A percentile compares a stretch with the other conserved stretches of the same genome.
These are phyloP conservation scores for Gamarada debralockiae DNA, from an alignment of 495 filamentous ascomycete genomes.

Conservation along the genomic window DNA sequence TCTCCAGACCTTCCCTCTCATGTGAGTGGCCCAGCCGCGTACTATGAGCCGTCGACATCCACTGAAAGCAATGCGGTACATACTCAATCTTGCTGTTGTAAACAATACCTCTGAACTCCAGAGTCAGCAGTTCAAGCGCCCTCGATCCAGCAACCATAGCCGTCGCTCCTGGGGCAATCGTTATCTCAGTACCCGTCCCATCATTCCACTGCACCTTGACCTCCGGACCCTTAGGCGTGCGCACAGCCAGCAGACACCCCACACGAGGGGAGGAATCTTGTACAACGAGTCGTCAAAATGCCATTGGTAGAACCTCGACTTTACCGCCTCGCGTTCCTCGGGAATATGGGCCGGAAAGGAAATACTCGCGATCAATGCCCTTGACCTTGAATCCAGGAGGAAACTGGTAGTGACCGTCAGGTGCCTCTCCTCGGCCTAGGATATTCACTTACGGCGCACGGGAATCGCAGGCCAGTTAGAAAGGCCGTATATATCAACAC, in stretches of 20 bases:
- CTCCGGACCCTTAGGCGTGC: slow-evolving; percentile 29
- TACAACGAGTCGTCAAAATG: slow-evolving; percentile 30
- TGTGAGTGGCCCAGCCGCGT: slow-evolving; percentile 27
- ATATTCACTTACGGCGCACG: slow-evolving; percentile 27
- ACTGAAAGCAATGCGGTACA: slow-evolving; percentile 31
- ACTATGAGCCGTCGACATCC: slow-evolving; percentile 30
- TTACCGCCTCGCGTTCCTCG: slow-evolving; percentile 24
- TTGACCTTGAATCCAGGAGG: slow-evolving; percentile 30
- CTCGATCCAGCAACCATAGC: slow-evolving; percentile 28
- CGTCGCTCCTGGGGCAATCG: slow-evolving; percentile 26
- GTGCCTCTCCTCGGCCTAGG: slow-evolving; percentile 27
- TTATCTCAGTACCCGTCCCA: slow-evolving; percentile 28
- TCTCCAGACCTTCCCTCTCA: slow-evolving; percentile 28
- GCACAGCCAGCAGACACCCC: slow-evolving; percentile 29
- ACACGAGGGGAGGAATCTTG: slow-evolving; percentile 26
- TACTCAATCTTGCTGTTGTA: slow-evolving; percentile 30
- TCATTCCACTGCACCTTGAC: slow-evolving; percentile 30
- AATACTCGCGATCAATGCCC: slow-evolving; percentile 27
- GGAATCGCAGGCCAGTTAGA: slow-evolving; percentile 26
- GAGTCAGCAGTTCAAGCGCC: slow-evolving; percentile 23
- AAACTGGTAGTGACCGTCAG: slow-evolving; percentile 25
- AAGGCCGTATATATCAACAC: slow-evolving; percentile 26
- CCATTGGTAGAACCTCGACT: slow-evolving; percentile 30
- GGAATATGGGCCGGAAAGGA: slow-evolving; percentile 29
- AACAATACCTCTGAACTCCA: slow-evolving; percentile 22